Conservation (phyloP, 2,329 filamentous ascomycete genomes). For the Cercospora zeae-maydis region DNA sequence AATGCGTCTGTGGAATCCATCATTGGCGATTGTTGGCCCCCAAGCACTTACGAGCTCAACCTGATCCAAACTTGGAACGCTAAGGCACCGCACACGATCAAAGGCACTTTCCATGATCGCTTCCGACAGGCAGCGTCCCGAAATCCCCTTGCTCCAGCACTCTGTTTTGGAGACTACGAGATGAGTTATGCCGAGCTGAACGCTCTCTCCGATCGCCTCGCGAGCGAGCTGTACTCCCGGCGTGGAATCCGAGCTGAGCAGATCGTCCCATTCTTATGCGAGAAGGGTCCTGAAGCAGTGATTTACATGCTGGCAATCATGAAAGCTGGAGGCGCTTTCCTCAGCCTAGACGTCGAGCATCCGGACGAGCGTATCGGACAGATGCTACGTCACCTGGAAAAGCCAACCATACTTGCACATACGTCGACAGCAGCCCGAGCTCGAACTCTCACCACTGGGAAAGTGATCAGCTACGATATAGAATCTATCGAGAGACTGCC, state of each 20-base stretch:
- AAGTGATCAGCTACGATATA: not conserved
- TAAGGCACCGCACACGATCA: not conserved
- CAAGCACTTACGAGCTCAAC: not conserved
- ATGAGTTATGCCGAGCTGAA: not conserved
- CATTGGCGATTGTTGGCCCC: not conserved
- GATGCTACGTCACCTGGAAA: not conserved
- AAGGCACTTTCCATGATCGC: not conserved
- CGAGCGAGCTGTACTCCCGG: not conserved
- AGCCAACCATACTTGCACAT: not conserved
- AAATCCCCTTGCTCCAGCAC: not conserved
- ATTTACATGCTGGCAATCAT: not conserved
- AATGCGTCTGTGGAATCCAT: not conserved
- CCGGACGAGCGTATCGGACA: not conserved
- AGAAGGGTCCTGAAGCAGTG: not conserved
- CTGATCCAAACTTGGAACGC: not conserved
- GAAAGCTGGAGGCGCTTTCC: not conserved
- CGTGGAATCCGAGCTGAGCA: not conserved
- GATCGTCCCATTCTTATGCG: not conserved
- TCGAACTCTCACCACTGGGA: not conserved
- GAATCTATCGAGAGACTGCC: not conserved
- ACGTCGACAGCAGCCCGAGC: not conserved
- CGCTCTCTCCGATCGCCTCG: not conserved
- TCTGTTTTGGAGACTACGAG: not conserved
- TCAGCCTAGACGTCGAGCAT: not conserved
- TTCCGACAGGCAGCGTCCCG: not conserved